Evolutionary conservation across 768 basidiomycete genomes (phyloP).

Genomic region (Pleurotus tuoliensis): DNA sequence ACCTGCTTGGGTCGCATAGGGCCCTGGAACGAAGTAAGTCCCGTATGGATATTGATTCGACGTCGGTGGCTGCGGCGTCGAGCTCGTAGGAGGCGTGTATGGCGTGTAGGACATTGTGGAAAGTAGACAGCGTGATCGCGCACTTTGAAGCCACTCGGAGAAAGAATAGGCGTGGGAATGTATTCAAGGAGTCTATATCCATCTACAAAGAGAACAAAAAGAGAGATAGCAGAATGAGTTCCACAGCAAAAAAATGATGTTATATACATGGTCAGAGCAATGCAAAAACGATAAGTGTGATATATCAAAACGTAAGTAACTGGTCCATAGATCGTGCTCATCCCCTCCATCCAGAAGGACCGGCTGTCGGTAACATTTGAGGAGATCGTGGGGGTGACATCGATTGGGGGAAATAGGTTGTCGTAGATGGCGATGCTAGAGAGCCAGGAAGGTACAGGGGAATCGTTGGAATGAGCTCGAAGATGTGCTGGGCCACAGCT

Average conservation of each 20-base stretch:
- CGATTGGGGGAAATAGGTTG: slow-evolving; percentile 48
- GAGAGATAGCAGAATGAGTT: neutral
- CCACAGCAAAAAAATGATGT: neutral
- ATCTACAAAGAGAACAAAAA: no score
- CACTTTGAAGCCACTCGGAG: no score
- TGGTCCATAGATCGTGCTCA: neutral
- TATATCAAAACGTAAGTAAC: neutral
- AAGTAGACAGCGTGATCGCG: no score
- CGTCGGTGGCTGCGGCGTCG: neutral
- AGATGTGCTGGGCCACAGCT: slow-evolving; percentile 66
- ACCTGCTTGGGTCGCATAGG: neutral
- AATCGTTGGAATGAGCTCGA: slow-evolving; percentile 75
- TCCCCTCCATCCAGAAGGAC: slow-evolving; percentile 9
- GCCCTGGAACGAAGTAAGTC: slow-evolving; percentile 1
- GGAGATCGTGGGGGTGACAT: slow-evolving; percentile 58
- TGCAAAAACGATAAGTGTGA: neutral
- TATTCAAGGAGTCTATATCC: no score
- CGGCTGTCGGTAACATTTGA: slow-evolving; percentile 27
- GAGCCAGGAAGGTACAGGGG: slow-evolving; percentile 63
- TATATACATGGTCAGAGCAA: slow-evolving; percentile 4
- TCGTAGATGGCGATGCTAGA: slow-evolving; percentile 49
- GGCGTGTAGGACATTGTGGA: neutral
- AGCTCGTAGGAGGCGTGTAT: neutral
- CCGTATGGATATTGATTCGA: slow-evolving; percentile 5
- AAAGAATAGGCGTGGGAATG: no score